These are phyloP conservation scores for Lyophyllum atratum DNA, from an alignment of 768 basidiomycete genomes.

Conservation along the genomic window DNA sequence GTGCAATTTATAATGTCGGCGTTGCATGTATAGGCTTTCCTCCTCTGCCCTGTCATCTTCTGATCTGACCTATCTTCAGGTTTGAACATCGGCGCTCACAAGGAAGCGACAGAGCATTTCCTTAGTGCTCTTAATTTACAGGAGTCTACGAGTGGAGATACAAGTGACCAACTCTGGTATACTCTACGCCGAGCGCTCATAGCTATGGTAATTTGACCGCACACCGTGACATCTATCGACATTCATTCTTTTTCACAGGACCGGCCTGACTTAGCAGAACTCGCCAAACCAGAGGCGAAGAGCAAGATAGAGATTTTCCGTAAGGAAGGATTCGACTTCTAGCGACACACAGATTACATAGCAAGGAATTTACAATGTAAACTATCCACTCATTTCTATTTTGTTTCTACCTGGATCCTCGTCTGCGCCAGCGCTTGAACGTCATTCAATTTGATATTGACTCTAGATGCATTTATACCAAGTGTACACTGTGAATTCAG, in stretches of 20 bases:
- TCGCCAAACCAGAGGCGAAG: slow-evolving; percentile 63
- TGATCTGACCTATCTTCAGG: slow-evolving; percentile 45
- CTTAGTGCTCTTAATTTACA: slow-evolving; percentile 83
- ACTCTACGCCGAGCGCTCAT: slow-evolving; percentile 83
- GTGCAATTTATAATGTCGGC: slow-evolving; percentile 97
- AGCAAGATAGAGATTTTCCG: slow-evolving; percentile 74
- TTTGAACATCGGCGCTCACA: slow-evolving; percentile 92
- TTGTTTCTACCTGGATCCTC: neutral
- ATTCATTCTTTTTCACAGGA: slow-evolving; percentile 48
- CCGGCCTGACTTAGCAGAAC: slow-evolving; percentile 79
- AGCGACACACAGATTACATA: slow-evolving; percentile 20
- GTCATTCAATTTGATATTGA: neutral
- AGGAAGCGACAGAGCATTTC: slow-evolving; percentile 97
- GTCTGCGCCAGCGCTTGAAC: neutral
- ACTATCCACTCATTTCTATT: neutral
- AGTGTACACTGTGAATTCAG: no score
- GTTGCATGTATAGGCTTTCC: slow-evolving; percentile 78
- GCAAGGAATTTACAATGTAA: slow-evolving; percentile 6
- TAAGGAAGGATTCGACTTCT: slow-evolving; percentile 89
- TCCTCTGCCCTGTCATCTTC: slow-evolving; percentile 4
- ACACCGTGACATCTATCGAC: neutral
- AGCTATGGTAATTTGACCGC: slow-evolving; percentile 62
- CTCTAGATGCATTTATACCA: no score
- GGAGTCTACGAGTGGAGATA: slow-evolving; percentile 65
- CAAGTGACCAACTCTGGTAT: slow-evolving; percentile 86